phyloP scores from a whole-genome alignment of 352 stramenopile genomes.

The Hyaloperonospora arabidopsidis region DNA sequence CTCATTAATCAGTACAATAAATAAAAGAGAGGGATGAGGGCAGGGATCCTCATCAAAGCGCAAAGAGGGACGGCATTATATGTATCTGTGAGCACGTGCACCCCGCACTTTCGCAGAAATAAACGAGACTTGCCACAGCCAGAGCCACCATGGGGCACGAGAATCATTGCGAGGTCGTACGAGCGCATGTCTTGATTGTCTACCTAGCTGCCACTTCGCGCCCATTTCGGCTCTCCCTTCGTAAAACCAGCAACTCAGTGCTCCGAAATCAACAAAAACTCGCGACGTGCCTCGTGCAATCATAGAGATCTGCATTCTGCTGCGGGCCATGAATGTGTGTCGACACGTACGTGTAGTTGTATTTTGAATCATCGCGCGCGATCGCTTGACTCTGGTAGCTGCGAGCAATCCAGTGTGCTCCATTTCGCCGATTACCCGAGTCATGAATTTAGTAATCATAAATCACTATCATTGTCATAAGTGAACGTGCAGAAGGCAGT shows the following conservation, averaged over 20 bases:
- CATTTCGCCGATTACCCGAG: conserved; percentile 1
- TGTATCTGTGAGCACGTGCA: conserved; percentile 2
- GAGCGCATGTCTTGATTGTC: conserved; percentile 19
- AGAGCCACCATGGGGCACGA: conserved; percentile 16
- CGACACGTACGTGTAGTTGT: conserved; percentile 16
- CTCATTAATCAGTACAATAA: conserved; percentile 13
- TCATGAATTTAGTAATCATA: conserved; percentile 17
- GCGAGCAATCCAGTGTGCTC: conserved; percentile 10
- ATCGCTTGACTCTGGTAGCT: conserved; percentile 9
- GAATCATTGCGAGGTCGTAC: conserved; percentile 27
- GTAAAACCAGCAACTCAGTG: conserved; percentile 38
- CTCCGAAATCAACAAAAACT: conserved; percentile 46
- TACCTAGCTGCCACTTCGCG: conserved; percentile 28
- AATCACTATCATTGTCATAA: neutral
- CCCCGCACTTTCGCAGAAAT: conserved; percentile 4
- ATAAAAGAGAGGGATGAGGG: conserved; percentile 1
- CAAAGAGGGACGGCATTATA: neutral
- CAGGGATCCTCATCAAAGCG: conserved; percentile 12
- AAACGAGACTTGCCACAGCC: conserved; percentile 18
- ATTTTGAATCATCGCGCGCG: conserved; percentile 10
- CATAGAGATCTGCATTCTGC: conserved; percentile 12
- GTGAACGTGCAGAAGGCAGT: conserved; percentile 10
- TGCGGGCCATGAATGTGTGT: no score
- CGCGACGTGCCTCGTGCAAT: conserved; percentile 19
- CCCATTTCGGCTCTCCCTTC: conserved; percentile 27